Percentiles rank a stretch among this genome's conserved stretches.
Evolutionary conservation across 2,329 filamentous ascomycete species (phyloP).

Genomic region (Rhytidhysteron rufulum): DNA sequence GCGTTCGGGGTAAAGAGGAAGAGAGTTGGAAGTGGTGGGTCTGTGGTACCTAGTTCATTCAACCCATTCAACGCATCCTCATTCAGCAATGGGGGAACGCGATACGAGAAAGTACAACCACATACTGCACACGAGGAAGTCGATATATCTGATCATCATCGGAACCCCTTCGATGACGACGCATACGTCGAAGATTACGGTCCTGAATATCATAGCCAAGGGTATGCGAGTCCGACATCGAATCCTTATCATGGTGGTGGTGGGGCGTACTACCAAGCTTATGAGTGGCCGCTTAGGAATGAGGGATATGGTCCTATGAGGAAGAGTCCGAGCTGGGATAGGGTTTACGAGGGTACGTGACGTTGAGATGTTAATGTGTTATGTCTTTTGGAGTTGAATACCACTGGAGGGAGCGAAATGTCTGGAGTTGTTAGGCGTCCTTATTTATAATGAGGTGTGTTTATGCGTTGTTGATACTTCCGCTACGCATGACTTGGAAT

Average conservation of each 20-base stretch:
- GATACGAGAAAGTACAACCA: conserved; percentile 7
- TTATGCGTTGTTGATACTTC: too few relatives aligned
- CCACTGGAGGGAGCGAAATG: too few relatives aligned
- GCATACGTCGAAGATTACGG: conserved; percentile 30
- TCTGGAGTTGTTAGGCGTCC: too few relatives aligned
- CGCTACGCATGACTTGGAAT: too few relatives aligned
- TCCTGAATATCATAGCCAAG: conserved; percentile 18
- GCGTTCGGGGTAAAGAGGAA: neutral
- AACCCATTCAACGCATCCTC: conserved; percentile 2
- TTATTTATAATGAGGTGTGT: too few relatives aligned
- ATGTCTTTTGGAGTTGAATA: too few relatives aligned
- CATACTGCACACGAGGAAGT: conserved; percentile 14
- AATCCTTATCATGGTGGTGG: too few relatives aligned
- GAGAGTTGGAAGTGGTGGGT: neutral
- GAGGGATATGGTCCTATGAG: conserved; percentile 5
- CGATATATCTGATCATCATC: conserved; percentile 5
- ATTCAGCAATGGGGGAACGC: conserved; percentile 6
- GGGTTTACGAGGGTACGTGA: conserved; percentile 25
- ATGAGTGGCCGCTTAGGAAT: conserved; percentile 30
- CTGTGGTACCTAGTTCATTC: neutral
- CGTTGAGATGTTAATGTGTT: too few relatives aligned
- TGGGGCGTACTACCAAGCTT: conserved; percentile 9
- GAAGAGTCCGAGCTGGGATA: conserved; percentile 29
- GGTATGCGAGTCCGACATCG: too few relatives aligned
- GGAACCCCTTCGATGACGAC: conserved; percentile 25